Evolutionary conservation across 495 filamentous ascomycete genomes (phyloP).

Genomic region (Annulohypoxylon maeteangense): DNA sequence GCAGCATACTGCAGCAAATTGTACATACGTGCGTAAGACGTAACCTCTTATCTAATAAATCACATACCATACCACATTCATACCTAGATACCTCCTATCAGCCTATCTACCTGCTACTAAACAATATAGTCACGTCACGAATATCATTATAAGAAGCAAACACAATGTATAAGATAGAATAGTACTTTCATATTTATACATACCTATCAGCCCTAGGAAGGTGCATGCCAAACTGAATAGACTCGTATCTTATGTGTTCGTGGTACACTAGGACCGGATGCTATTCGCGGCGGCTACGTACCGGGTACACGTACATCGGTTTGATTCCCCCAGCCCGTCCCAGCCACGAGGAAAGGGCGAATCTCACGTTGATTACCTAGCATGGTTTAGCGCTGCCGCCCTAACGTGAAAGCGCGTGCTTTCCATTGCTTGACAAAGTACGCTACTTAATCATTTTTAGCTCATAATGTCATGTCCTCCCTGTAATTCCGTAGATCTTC

Average conservation of each 20-base stretch:
- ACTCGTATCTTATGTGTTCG: not conserved
- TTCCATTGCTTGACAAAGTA: constrained; percentile 7
- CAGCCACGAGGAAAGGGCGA: constrained; percentile 25
- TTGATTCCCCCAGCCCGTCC: constrained; percentile 28
- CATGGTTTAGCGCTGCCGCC: constrained; percentile 16
- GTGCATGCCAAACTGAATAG: not conserved
- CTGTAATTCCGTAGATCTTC: constrained; percentile 26
- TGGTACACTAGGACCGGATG: not conserved
- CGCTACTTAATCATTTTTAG: constrained; percentile 20
- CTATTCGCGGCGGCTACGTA: constrained; percentile 12
- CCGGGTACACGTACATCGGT: constrained; percentile 3
- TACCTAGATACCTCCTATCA: not conserved
- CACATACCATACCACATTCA: not conserved
- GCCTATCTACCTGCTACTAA: not conserved
- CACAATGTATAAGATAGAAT: not conserved
- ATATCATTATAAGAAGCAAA: not conserved
- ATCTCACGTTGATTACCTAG: constrained; percentile 25
- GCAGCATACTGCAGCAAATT: constrained; percentile 1
- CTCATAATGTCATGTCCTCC: constrained; percentile 2
- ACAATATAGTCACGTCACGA: not conserved
- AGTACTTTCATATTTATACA: not conserved
- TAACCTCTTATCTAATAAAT: not conserved
- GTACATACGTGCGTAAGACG: not conserved
- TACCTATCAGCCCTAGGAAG: not conserved
- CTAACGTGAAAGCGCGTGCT: constrained; percentile 21